Base-by-base conservation (phyloP, 2,329 filamentous ascomycete genomes). In the Colletotrichum sp. region DNA sequence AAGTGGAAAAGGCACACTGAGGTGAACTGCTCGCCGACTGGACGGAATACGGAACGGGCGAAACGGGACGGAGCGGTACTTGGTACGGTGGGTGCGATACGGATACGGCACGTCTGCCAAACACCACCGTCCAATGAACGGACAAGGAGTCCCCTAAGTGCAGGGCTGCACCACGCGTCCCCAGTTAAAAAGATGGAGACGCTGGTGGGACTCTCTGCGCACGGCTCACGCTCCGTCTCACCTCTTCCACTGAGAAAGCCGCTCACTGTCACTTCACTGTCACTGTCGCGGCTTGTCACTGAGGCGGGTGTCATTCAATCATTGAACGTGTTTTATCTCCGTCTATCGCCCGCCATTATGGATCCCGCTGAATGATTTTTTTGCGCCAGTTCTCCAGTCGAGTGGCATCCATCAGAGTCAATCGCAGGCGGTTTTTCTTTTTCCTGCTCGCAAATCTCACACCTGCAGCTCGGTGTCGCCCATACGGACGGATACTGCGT, bases 121-220 rank as follows among this genome's bases (percentile, higher is more conserved):
- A 9, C 8, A 18, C 36, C 16, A n/a, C 38, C 56, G 56, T 52
- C 43, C n/a, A 52, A 52, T 52, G n/a, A 52, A 52, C 43, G n/a
- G 43, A 52, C 43, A 52, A 8, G 43, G n/a, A 21, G 60, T 70
- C 71, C 66, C 66, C 66, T 70, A 18, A 65, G 60, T 58, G 65
- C 71, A 73, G 38, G 71, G 71, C 71, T 73, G 65, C 62, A 71
- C 70, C 65, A 52, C 66, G n/a, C 32, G 56, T 56, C 71, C 69
- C 71, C 65, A 43, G 62, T 56, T 34, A 34, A 60, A 32, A 58
- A 58, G 36, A 64, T 65, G 36, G 68, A 56, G 66, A 30, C 21
- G 34, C 30, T 34, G 58, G 58, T 61, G 58, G 58, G 58, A 24
- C 58, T 34, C 32, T 8, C n/a, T n/a, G 16, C 56, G 67, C 71